These are phyloP conservation scores for Naganishia liquefaciens DNA, from an alignment of 1,284 basidiomycete genomes.

Conservation along the genomic window DNA sequence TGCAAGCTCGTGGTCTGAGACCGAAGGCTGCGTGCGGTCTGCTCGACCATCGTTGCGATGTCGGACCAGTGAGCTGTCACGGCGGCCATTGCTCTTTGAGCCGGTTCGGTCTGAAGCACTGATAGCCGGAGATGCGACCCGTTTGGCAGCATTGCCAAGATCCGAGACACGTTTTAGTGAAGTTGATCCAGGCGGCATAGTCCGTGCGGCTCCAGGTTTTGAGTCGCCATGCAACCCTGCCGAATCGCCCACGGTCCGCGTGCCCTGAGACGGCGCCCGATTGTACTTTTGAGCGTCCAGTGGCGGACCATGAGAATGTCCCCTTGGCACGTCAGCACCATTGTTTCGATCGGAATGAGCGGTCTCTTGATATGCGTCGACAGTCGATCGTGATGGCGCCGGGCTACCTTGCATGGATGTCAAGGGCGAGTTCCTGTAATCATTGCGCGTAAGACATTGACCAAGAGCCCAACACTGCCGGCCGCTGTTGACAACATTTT, in stretches of 20 bases:
- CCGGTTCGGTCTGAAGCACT: neutral
- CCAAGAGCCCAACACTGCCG: no score
- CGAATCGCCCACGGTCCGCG: neutral
- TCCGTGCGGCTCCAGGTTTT: neutral
- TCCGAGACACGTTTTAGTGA: neutral
- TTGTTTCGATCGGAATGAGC: neutral
- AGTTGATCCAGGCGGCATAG: neutral
- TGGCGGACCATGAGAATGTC: neutral
- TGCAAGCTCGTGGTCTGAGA: constrained; percentile 48
- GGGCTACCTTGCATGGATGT: neutral
- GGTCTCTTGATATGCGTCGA: neutral
- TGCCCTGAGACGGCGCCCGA: neutral
- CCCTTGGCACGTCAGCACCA: neutral
- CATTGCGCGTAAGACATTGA: no score
- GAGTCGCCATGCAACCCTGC: neutral
- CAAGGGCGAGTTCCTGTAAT: constrained; percentile 7
- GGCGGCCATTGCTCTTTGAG: neutral
- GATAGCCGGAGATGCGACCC: neutral
- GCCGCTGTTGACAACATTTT: no score
- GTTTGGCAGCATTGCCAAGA: neutral
- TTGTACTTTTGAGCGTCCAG: neutral
- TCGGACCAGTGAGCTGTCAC: neutral
- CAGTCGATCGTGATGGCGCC: neutral
- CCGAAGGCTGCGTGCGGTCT: neutral
- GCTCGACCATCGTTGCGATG: neutral